Base-by-base conservation (phyloP, 2,329 filamentous ascomycete genomes). In the Cladosporium sphaerospermum region DNA sequence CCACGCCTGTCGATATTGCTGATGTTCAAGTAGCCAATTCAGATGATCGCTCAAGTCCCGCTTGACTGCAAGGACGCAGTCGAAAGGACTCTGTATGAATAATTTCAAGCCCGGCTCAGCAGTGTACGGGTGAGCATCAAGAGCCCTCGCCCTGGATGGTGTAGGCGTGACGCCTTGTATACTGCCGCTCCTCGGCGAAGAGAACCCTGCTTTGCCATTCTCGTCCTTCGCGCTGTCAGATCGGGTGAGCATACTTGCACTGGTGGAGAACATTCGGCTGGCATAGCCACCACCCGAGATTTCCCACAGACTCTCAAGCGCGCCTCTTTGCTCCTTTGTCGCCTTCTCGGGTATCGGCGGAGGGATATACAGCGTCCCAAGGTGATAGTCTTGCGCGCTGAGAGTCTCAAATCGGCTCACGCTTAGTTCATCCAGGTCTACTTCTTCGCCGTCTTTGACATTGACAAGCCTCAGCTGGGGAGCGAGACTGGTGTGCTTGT, bases 71-170 rank as follows among this genome's bases (percentile, higher is more conserved):
- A 96, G 75, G n/a, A 97, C 86, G 63, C 91, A 97, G 70, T 99
- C 93, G 65, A 95, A 99, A 0, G 93, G 93, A 62, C 90, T 96
- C 64, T 96, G 90, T 39, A 99, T 89, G 67, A 96, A 96, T 13
- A 99, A 87, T 64, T 97, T 88, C 59, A 85, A 75, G 6, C 84
- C 84, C 36, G 78, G 74, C 9, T 78, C 76, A 4, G 73, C 69
- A 14, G 73, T 72, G 59, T 79, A 73, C 44, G 75, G 77, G 58
- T 78, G 75, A 11, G 69, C 65, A 36, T 67, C 65, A 9, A 61
- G 56, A 14, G 59, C 43, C 37, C 48, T 60, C 37, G 46, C 76
- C 2, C 56, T 43, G 8, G 55, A 50, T 13, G 51, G 56, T 31
- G 59, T 58, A 11, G 56, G 48, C 16, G 54, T 59, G 13, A 64